Conservation (phyloP, 176 grass and related monocot species). For the Juncus effusus region DNA sequence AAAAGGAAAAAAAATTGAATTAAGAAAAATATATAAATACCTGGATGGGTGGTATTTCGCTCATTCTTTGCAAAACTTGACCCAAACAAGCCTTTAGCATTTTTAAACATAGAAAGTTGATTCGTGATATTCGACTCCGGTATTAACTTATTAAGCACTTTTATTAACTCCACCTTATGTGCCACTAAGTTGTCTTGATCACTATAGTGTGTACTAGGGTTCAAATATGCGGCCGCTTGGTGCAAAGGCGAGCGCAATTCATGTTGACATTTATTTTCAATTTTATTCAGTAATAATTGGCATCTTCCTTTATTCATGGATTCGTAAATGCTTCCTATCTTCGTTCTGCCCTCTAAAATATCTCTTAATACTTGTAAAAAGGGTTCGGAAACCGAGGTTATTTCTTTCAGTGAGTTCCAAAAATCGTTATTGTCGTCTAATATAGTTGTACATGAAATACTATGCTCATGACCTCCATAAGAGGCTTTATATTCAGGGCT, state of each 20-base stretch:
- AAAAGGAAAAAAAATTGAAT: neutral
- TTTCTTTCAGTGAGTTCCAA: constrained; percentile 72
- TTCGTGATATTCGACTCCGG: constrained; percentile 56
- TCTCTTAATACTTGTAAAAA: constrained; percentile 46
- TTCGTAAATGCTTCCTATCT: constrained; percentile 38
- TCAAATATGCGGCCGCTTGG: constrained; percentile 33
- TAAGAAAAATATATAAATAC: constrained; percentile 21
- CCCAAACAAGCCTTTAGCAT: constrained; percentile 69
- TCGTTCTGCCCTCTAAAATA: constrained; percentile 28
- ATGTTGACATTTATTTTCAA: constrained; percentile 29
- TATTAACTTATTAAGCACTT: constrained; percentile 63
- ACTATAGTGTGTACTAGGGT: constrained; percentile 74
- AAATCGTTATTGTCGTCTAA: constrained; percentile 53
- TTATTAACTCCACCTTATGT: constrained; percentile 65
- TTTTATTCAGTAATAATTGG: constrained; percentile 32
- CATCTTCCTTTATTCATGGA: constrained; percentile 41
- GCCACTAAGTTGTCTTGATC: constrained; percentile 53
- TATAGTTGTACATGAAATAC: constrained; percentile 43
- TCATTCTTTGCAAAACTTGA: constrained; percentile 76
- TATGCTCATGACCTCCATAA: constrained; percentile 52
- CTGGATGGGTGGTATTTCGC: constrained; percentile 66
- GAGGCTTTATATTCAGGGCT: constrained; percentile 64
- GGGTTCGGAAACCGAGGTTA: constrained; percentile 77
- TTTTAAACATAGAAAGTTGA: constrained; percentile 58
- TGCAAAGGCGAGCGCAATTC: constrained; percentile 36